Percentiles rank a stretch among this genome's conserved stretches.
Evolutionary conservation across 352 stramenopile species (phyloP).

Genomic region (Globisporangium spinosum): DNA sequence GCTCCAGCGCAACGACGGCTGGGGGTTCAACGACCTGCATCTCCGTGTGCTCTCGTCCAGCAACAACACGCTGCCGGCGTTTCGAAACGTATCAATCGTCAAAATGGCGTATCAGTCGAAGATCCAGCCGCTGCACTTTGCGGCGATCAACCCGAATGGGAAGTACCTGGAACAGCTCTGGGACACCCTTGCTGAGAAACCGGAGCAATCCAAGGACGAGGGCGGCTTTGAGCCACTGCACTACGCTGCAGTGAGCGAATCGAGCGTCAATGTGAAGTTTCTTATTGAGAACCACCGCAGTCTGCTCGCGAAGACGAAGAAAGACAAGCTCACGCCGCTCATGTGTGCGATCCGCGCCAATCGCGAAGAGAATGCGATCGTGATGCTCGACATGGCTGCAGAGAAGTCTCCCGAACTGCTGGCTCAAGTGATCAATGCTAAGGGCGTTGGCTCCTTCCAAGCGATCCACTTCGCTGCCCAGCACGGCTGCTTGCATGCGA

Average conservation of each 20-base stretch:
- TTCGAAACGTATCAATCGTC: constrained; percentile 53
- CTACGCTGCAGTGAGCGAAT: not conserved
- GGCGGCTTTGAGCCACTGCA: constrained; percentile 47
- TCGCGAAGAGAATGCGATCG: constrained; percentile 54
- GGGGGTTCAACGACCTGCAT: constrained; percentile 64
- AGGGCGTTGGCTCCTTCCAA: constrained; percentile 45
- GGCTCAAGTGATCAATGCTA: constrained; percentile 38
- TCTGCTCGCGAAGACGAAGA: constrained; percentile 12
- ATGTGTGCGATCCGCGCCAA: constrained; percentile 44
- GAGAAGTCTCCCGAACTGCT: constrained; percentile 31
- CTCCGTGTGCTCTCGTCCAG: constrained; percentile 41
- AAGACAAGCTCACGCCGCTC: constrained; percentile 26
- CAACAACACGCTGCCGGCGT: constrained; percentile 35
- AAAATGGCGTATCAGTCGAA: constrained; percentile 59
- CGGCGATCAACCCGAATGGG: constrained; percentile 65
- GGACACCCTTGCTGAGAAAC: constrained; percentile 44
- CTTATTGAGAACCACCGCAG: constrained; percentile 5
- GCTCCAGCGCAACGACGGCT: constrained; percentile 39
- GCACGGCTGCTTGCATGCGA: constrained; percentile 34
- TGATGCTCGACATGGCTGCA: constrained; percentile 51
- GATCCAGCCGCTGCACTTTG: constrained; percentile 64
- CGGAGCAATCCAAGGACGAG: constrained; percentile 46
- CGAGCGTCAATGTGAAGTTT: constrained; percentile 9
- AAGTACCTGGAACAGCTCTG: constrained; percentile 63
- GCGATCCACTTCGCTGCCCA: constrained; percentile 54